Base-by-base conservation (phyloP, 192 early-diverging fungal species). In the Thamnidium elegans region DNA sequence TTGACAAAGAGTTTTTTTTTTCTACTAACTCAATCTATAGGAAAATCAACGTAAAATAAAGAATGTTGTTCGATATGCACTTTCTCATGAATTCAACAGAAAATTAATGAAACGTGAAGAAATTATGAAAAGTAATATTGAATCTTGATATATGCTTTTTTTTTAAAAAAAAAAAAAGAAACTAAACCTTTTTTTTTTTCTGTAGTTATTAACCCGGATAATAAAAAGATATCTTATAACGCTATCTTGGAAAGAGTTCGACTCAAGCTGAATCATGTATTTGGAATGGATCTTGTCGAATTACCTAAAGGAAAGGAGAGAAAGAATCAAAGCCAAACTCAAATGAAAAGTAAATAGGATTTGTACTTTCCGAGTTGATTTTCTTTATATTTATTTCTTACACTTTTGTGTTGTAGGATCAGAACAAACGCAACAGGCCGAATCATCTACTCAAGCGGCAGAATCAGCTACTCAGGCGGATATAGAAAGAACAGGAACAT, bases 271-370 rank as follows among this genome's bases (percentile, higher is more conserved):
- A 69, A 73, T 23, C 64, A 71, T 17, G 67, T 82, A 11, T 87
- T 89, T 79, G 89, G 89, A 7, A 81, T 90, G 79, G 82, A 84
- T 32, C 20, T 90, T 68, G 77, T 64, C 7, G 84, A 86, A 54
- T 65, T 89, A 19, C 79, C 79, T 1, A 50, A 66, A 8, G 73
- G 58, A 56, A 74, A 80, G 14, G 72, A 66, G 14, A 14, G 11
- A 11, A 7, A 2, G 13, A 34, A 15, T 48, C 13, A 17, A 19
- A 48, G 11, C 14, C 21, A 10, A 55, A 34, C 7, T 48, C 13
- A 17, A 19, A 48, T 48, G 46, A 14, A 5, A 48, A 48, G 46
- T 48, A 48, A 14, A 26, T 26, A 26, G 3, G 26, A 3, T 26
- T 26, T 26, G 26, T 26, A 26, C 26, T 26, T 26, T n/a, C n/a